A percentile compares a stretch with the other conserved stretches of the same genome.
These are phyloP conservation scores for Cyclotella baltica DNA, from an alignment of 108 stramenopile species.

Conservation along the genomic window DNA sequence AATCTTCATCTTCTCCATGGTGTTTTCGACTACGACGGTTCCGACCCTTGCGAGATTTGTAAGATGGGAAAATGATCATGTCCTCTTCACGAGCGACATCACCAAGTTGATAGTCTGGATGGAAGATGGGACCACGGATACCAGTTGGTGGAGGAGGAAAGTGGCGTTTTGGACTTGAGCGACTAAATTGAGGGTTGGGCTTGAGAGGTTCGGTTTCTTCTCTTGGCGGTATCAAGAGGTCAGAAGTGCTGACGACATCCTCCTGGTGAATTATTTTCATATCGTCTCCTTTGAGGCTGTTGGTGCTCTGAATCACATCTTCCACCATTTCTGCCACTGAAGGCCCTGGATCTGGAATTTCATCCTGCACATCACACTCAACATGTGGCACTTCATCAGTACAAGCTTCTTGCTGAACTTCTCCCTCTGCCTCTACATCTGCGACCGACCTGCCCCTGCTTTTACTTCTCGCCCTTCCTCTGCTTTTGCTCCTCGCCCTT, in stretches of 20 bases:
- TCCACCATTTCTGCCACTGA: too few species aligned
- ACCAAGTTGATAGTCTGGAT: slow-evolving; percentile 37
- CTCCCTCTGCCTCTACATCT: background rate
- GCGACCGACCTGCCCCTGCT: background rate
- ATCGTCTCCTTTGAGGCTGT: background rate
- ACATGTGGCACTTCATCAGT: too few species aligned
- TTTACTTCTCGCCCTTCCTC: background rate
- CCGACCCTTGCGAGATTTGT: slow-evolving; percentile 2
- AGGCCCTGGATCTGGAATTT: too few species aligned
- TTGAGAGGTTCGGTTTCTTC: background rate
- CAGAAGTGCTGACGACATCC: background rate
- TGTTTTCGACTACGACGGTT: slow-evolving; percentile 16
- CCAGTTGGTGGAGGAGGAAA: slow-evolving; percentile 7
- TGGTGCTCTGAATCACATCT: background rate
- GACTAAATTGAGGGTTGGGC: background rate
- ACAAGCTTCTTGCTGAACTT: background rate
- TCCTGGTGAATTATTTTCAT: background rate
- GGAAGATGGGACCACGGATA: slow-evolving; percentile 33
- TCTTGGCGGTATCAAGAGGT: background rate
- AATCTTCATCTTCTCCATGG: slow-evolving; percentile 23
- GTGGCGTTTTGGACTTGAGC: background rate
- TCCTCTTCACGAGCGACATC: slow-evolving; percentile 40
- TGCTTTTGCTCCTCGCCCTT: background rate
- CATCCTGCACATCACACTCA: too few species aligned
- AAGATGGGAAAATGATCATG: slow-evolving; percentile 34